Base-by-base conservation (phyloP, 179 eudicot genomes). In the Pouteria campechiana region DNA sequence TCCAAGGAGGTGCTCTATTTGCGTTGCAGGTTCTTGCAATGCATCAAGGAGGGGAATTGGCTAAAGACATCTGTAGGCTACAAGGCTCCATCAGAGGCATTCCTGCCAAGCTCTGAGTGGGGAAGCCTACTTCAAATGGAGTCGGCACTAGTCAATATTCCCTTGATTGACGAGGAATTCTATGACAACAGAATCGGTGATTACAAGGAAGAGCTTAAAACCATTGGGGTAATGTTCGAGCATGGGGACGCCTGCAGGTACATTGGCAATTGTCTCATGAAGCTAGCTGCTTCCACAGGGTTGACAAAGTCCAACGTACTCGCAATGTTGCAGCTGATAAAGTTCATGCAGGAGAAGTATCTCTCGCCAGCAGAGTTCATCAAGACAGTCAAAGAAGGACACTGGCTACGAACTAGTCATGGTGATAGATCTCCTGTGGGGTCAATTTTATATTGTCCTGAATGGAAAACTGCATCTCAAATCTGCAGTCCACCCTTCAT, bases 181-280 rank as follows among this genome's bases (percentile, higher is more conserved):
- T 66, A 62, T 30, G 49, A 45, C n/a, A 24, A 55, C 32, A 41
- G 29, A 29, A 62, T 71, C 21, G 34, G 37, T 22, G 36, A 36
- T 3, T 62, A 66, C 50, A 51, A 17, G 12, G 69, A 58, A 37
- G 73, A 66, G 38, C 45, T 71, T 24, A 52, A 25, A 38, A 66
- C 58, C 40, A 56, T 71, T 41, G 73, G 77, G 31, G 77, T 71
- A 11, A 53, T 55, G 24, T 61, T 60, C 13, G 63, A 61, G 11
- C n/a, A 25, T n/a, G 37, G 54, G 39, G 48, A 58, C 48, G 13
- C 46, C 36, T 46, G 46, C 43, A 22, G 41, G 2, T 41, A 57
- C 48, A 27, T 50, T 23, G 49, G 54, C 58, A 52, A 66, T 8
- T 56, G 28, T 13, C 41, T 66, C 32, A 50, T 36, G 48, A 34